Evolutionary conservation across 257 asterid species (phyloP).

Genomic region (Phtheirospermum japonicum): DNA sequence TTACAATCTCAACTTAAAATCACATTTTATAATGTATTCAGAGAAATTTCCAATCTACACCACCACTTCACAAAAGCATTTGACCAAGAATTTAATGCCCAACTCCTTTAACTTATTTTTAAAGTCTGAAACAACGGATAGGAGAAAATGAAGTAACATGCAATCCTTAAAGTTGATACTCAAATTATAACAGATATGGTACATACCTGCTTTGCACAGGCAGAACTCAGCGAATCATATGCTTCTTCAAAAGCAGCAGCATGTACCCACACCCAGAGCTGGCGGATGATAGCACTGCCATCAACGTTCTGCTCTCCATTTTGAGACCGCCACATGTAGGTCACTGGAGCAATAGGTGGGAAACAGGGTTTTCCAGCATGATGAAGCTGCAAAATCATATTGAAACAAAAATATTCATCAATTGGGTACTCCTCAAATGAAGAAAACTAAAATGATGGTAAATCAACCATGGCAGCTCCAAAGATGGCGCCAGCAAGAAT

Average conservation of each 20-base stretch:
- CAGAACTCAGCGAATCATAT: conserved; percentile 49
- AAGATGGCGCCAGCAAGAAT: conserved; percentile 54
- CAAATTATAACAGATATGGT: background rate
- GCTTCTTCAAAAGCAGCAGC: conserved; percentile 84
- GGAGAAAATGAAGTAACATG: background rate
- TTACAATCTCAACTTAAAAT: background rate
- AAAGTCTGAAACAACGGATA: background rate
- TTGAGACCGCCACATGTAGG: conserved; percentile 62
- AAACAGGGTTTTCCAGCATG: conserved; percentile 41
- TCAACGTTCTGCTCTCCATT: conserved; percentile 33
- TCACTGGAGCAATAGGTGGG: conserved; percentile 69
- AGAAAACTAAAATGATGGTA: background rate
- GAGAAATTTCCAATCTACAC: background rate
- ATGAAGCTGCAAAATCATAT: conserved; percentile 51
- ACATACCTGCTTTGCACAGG: conserved; percentile 48
- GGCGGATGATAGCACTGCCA: conserved; percentile 36
- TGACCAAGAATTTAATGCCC: conserved; percentile 22
- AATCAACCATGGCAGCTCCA: conserved; percentile 73
- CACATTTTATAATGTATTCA: background rate
- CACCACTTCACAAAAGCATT: conserved; percentile 13
- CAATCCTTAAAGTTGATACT: background rate
- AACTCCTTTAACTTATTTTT: background rate
- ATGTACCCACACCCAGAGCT: conserved; percentile 83
- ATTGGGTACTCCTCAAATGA: background rate
- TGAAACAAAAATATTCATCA: conserved; percentile 2